These are phyloP conservation scores for Rhodotorula sp. DNA, from an alignment of 1,284 basidiomycete genomes.

Conservation along the genomic window DNA sequence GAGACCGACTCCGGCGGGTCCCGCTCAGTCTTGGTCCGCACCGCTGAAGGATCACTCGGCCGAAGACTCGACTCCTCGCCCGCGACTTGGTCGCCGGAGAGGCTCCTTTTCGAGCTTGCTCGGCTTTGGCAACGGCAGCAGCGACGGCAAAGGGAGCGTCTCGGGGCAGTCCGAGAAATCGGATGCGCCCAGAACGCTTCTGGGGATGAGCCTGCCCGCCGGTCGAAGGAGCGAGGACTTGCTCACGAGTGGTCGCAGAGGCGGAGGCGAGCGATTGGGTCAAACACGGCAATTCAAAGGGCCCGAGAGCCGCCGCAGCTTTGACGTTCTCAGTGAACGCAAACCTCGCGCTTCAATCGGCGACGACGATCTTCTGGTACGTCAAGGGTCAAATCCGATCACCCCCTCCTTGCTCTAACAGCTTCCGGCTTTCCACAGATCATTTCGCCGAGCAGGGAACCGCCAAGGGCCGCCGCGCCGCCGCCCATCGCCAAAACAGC, in stretches of 20 bases:
- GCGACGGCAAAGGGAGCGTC: not conserved
- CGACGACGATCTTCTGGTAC: conserved; percentile 33
- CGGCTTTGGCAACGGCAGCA: conserved; percentile 5
- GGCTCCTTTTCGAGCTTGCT: conserved; percentile 25
- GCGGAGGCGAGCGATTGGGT: not conserved
- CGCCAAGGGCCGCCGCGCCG: not conserved
- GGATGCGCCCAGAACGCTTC: not conserved
- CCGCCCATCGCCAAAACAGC: no score
- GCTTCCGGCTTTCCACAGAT: not conserved
- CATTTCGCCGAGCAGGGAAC: not conserved
- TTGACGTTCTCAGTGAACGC: conserved; percentile 26
- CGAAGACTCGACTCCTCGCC: not conserved
- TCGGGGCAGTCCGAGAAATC: conserved; percentile 5
- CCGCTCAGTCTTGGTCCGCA: conserved; percentile 9
- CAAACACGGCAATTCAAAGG: not conserved
- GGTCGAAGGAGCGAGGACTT: conserved; percentile 37
- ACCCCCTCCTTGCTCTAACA: not conserved
- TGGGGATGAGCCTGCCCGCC: conserved; percentile 35
- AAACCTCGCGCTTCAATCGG: conserved; percentile 20
- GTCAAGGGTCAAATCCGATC: conserved; percentile 1
- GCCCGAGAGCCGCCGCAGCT: conserved; percentile 13
- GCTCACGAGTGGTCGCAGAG: conserved; percentile 10
- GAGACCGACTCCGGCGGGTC: not conserved
- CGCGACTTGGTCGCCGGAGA: conserved; percentile 9
- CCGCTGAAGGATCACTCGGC: conserved; percentile 18